Percentiles rank a stretch among this genome's conserved stretches.
phyloP scores from a whole-genome alignment of 306 rosid genomes.

The Malus asiatica region DNA sequence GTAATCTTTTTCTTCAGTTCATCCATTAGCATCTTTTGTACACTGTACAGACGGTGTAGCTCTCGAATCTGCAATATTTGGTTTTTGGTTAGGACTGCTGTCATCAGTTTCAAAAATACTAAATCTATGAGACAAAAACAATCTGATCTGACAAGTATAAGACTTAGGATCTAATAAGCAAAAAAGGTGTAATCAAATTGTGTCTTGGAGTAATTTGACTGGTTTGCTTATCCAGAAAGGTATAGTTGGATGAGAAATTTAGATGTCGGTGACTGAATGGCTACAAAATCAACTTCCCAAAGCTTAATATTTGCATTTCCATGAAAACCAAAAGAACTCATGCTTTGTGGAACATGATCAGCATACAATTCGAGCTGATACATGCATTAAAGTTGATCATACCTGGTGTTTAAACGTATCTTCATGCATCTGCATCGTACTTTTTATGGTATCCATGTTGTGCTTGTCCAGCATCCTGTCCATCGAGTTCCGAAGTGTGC shows the following conservation, averaged over 20 bases:
- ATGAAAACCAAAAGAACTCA: neutral
- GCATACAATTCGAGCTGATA: neutral
- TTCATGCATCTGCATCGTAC: constrained; percentile 87
- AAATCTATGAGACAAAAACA: neutral
- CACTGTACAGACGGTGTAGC: constrained; percentile 69
- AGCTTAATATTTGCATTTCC: neutral
- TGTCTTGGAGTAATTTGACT: neutral
- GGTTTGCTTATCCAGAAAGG: neutral
- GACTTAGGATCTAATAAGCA: neutral
- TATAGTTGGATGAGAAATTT: neutral
- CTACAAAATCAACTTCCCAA: neutral
- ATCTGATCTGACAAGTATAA: neutral
- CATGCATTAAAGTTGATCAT: neutral
- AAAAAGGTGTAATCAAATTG: neutral
- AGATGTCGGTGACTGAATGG: neutral
- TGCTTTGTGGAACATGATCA: neutral
- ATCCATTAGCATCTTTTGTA: constrained; percentile 73
- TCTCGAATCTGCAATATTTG: constrained; percentile 59
- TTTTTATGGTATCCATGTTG: constrained; percentile 52
- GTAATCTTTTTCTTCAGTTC: constrained; percentile 43
- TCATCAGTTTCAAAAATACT: neutral
- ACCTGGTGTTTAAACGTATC: constrained; percentile 80
- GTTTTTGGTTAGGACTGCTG: neutral
- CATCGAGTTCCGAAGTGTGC: constrained; percentile 34
- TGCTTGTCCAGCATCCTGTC: constrained; percentile 57